phyloP scores from a whole-genome alignment of 1,284 basidiomycete species.

The Cerioporus squamosus region DNA sequence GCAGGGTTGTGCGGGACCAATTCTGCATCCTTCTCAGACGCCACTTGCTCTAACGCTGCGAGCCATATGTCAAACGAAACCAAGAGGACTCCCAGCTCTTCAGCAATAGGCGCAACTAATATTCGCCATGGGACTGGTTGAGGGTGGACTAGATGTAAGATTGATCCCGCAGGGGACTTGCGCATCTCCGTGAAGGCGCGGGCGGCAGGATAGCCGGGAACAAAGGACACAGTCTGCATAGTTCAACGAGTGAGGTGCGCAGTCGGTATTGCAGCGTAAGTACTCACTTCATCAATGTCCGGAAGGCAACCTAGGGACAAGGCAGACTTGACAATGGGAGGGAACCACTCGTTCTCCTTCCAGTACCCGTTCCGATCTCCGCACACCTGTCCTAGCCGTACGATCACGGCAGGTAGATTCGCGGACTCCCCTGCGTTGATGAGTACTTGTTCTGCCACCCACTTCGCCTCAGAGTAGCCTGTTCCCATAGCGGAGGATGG shows the following conservation, averaged over 20 bases:
- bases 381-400: conserved; percentile 49
- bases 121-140: conserved; percentile 13
- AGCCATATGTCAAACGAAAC: conserved; percentile 18
- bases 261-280: background rate
- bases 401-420: conserved; percentile 33
- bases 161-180: background rate
- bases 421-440: conserved; percentile 23
- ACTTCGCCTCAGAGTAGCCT: conserved; percentile 46
- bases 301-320: conserved; percentile 33
- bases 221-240: conserved; percentile 22
- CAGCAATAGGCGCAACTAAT: conserved; percentile 12
- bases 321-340: conserved; percentile 43
- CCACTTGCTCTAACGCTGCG: background rate
- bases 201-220: conserved; percentile 26
- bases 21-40: background rate
- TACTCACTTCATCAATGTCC: conserved; percentile 21
- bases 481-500: conserved; percentile 34
- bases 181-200: conserved; percentile 23
- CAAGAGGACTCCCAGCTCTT: conserved; percentile 10
- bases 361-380: conserved; percentile 44
- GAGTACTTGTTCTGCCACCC: conserved; percentile 40
- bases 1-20: conserved; percentile 10
- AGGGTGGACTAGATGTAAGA: conserved; percentile 21
- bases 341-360: conserved; percentile 49
- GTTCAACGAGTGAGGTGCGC: background rate